Percentiles rank a stretch among this genome's conserved stretches.
These are phyloP conservation scores for Botrytis fabae DNA, from an alignment of 2,329 filamentous ascomycete species.

Conservation along the genomic window DNA sequence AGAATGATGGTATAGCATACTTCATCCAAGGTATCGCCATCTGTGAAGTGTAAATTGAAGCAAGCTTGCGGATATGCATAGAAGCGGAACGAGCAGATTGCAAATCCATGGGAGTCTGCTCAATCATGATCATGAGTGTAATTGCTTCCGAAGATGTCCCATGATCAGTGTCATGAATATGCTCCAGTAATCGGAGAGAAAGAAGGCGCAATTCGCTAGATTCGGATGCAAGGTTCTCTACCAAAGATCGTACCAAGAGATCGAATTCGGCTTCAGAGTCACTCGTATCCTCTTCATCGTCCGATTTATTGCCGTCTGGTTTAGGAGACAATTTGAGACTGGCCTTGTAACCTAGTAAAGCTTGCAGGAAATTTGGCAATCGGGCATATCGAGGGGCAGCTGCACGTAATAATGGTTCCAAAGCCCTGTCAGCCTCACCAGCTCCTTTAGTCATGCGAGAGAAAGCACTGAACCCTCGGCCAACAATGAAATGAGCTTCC, in stretches of 20 bases:
- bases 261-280: slow-evolving; percentile 56
- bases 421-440: slow-evolving; percentile 56
- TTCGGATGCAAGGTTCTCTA: slow-evolving; percentile 72
- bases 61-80: slow-evolving; percentile 78
- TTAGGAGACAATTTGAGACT: slow-evolving; percentile 32
- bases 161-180: slow-evolving; percentile 54
- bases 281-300: slow-evolving; percentile 13
- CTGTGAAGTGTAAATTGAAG: slow-evolving; percentile 57
- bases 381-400: slow-evolving; percentile 67
- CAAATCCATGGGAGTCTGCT: slow-evolving; percentile 75
- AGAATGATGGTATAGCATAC: slow-evolving; percentile 74
- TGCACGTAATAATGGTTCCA: slow-evolving; percentile 66
- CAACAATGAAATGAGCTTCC: slow-evolving; percentile 71
- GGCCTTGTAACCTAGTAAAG: slow-evolving; percentile 56
- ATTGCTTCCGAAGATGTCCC: slow-evolving; percentile 53
- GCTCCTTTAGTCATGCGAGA: slow-evolving; percentile 62
- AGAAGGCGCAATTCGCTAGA: slow-evolving; percentile 73
- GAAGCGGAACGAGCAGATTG: slow-evolving; percentile 75
- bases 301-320: slow-evolving; percentile 19
- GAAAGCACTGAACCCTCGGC: slow-evolving; percentile 73
- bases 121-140: slow-evolving; percentile 71
- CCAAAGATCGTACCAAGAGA: slow-evolving; percentile 62
- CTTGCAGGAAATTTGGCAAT: slow-evolving; percentile 65
- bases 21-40: slow-evolving; percentile 64
- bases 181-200: slow-evolving; percentile 70